A percentile compares a stretch with the other conserved stretches of the same genome.
Conservation (phyloP, 306 rosid genomes). For the Quercus mongolica region DNA sequence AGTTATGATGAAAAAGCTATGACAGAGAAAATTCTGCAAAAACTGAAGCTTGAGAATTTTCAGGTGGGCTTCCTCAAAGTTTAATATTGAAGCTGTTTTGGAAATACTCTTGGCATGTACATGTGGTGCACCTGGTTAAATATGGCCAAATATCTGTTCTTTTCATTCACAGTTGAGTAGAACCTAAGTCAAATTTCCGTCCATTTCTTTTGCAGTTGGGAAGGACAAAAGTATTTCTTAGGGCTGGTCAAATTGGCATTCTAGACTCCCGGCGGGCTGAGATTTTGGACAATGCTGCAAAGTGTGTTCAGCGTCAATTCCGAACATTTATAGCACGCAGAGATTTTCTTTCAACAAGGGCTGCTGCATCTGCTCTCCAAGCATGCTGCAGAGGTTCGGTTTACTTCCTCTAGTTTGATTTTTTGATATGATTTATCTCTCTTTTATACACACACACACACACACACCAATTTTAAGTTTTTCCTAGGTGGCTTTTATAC, state of each 20-base stretch:
- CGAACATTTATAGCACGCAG: slow-evolving; percentile 64
- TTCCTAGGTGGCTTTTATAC: not conserved
- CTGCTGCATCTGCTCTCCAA: slow-evolving; percentile 70
- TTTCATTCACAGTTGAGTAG: not conserved
- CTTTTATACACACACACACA: not conserved
- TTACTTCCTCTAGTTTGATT: slow-evolving; percentile 7
- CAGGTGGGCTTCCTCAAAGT: slow-evolving; percentile 52
- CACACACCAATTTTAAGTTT: not conserved
- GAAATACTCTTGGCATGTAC: not conserved
- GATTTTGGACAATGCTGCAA: slow-evolving; percentile 87
- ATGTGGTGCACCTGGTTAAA: not conserved
- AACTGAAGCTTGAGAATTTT: slow-evolving; percentile 75
- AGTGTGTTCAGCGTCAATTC: slow-evolving; percentile 61
- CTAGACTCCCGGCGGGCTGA: slow-evolving; percentile 82
- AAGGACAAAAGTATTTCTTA: slow-evolving; percentile 85
- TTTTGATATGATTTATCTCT: not conserved
- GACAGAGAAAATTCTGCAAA: slow-evolving; percentile 67
- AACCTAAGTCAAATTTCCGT: not conserved
- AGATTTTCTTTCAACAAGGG: slow-evolving; percentile 53
- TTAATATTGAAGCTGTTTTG: not conserved
- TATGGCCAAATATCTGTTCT: not conserved
- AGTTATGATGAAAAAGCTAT: slow-evolving; percentile 75
- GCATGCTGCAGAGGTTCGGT: slow-evolving; percentile 82
- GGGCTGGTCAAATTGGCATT: slow-evolving; percentile 97
- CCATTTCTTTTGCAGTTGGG: slow-evolving; percentile 61